Percentiles rank a stretch among this genome's conserved stretches.
Evolutionary conservation across 352 stramenopile species (phyloP).

Genomic region (Phytopythium cucurbitacearum): DNA sequence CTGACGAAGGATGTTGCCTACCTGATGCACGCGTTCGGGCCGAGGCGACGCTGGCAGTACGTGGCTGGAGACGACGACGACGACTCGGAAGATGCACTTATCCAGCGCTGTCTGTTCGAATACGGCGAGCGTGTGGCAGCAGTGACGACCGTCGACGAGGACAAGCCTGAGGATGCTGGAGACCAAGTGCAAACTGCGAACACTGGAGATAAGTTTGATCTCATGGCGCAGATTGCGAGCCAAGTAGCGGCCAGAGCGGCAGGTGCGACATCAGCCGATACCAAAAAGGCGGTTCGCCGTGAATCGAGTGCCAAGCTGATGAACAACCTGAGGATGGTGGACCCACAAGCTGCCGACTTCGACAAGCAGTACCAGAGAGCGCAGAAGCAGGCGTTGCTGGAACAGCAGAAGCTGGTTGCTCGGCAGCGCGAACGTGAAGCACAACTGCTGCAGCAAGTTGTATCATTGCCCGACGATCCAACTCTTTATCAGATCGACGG

Average conservation of each 20-base stretch:
- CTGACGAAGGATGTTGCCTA: constrained; percentile 43
- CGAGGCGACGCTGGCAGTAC: constrained; percentile 44
- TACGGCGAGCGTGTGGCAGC: constrained; percentile 58
- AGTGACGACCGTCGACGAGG: constrained; percentile 13
- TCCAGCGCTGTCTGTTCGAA: constrained; percentile 79
- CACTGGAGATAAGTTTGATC: constrained; percentile 10
- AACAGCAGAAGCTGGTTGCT: constrained; percentile 37
- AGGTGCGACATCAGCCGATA: constrained; percentile 7
- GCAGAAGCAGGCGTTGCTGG: constrained; percentile 39
- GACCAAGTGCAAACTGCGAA: not conserved
- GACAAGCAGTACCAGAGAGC: constrained; percentile 57
- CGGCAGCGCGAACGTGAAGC: constrained; percentile 42
- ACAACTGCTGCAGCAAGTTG: constrained; percentile 45
- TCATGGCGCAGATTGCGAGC: constrained; percentile 46
- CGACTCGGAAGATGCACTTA: constrained; percentile 57
- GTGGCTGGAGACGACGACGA: constrained; percentile 13
- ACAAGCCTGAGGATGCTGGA: constrained; percentile 5
- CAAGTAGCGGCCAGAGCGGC: constrained; percentile 38
- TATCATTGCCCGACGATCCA: constrained; percentile 27
- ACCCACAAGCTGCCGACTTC: constrained; percentile 37
- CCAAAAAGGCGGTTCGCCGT: constrained; percentile 3
- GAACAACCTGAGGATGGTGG: constrained; percentile 9
- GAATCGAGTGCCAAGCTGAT: not conserved
- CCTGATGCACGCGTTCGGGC: constrained; percentile 32
- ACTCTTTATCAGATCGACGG: not conserved